phyloP scores from a whole-genome alignment of 2,329 filamentous ascomycete species.

The Microcera coccophila region DNA sequence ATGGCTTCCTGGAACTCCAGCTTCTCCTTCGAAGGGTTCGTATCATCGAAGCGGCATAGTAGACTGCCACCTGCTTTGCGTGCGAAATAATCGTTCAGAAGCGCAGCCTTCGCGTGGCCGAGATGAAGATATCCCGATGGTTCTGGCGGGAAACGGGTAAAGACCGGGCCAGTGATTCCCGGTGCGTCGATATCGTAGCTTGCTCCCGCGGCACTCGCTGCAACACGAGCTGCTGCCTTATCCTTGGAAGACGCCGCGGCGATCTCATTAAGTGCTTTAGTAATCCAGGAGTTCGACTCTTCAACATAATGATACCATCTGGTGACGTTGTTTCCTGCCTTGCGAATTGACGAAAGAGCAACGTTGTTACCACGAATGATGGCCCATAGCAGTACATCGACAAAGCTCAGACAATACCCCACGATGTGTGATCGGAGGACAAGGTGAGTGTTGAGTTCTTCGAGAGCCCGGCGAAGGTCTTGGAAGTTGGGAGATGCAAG shows the following conservation, averaged over 20 bases:
- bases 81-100: slow-evolving; percentile 95
- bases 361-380: slow-evolving; percentile 79
- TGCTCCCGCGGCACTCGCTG: too few relatives aligned
- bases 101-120: slow-evolving; percentile 88
- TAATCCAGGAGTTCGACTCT: slow-evolving; percentile 74
- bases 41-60: slow-evolving; percentile 92
- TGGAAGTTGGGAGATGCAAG: slow-evolving; percentile 61
- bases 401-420: slow-evolving; percentile 71
- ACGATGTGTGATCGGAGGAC: slow-evolving; percentile 81
- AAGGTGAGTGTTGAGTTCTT: slow-evolving; percentile 80
- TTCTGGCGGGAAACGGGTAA: slow-evolving; percentile 90
- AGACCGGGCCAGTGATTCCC: slow-evolving; percentile 79
- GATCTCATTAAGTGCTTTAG: too few relatives aligned
- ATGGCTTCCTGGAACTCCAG: slow-evolving; percentile 94
- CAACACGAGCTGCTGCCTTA: too few relatives aligned
- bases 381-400: slow-evolving; percentile 80
- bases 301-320: slow-evolving; percentile 89
- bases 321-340: slow-evolving; percentile 69
- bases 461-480: slow-evolving; percentile 68
- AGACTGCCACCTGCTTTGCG: slow-evolving; percentile 88
- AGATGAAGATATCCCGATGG: slow-evolving; percentile 95
- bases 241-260: too few relatives aligned
- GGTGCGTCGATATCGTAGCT: slow-evolving; percentile 84
- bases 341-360: slow-evolving; percentile 76
- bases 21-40: slow-evolving; percentile 96